Evolutionary conservation across 495 filamentous ascomycete genomes (phyloP), one percentile per base, ranked within the genome.

Genomic region (Penicillium canescens): DNA sequence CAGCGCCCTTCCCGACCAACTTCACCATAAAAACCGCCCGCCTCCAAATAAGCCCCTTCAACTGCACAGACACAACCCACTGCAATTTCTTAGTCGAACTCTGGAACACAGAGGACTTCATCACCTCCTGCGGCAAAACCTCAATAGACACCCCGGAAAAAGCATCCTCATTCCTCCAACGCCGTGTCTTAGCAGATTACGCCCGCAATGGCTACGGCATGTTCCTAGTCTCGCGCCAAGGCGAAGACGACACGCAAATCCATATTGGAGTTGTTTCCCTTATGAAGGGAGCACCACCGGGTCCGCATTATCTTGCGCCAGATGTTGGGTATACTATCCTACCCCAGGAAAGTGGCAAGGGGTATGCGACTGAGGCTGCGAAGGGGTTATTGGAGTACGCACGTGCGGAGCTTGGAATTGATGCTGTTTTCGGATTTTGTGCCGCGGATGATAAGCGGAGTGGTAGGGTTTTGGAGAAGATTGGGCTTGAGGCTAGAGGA

Each of bases 301-400:
- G 37, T 16, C 52, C 44, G 35, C 49, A 54, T 31, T 71, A 72
- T 42, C 11, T 42, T 0, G 59, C 52, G 10, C 72, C 74, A 0
- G 73, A 75, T 45, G 21, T 77, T 1, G 69, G 74, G 3, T 77
- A 63, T 47, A 59, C 60, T 3, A 61, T 74, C 11, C 28, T 75
- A 20, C 61, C 65, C 0, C 56, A 58, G 42, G 48, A 73, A 8
- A 63, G 59, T 54, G 59, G 68, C 3, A 72, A 67, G 52, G 74
- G 74, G 3, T 75, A 73, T 55, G 64, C 71, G 6, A 66, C 68
- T 14, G 74, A 77, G 54, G 74, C 69, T 0, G 60, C 55, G 20
- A 59, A 52, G 11, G 68, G 36, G 7, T 3, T 74, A 6, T 35
- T 77, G 14, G 59, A 65, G 5, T 75, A 62, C 36, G 59, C 63